phyloP scores from a whole-genome alignment of 805 yeast genomes.

The Kockiozyma suomiensis region DNA sequence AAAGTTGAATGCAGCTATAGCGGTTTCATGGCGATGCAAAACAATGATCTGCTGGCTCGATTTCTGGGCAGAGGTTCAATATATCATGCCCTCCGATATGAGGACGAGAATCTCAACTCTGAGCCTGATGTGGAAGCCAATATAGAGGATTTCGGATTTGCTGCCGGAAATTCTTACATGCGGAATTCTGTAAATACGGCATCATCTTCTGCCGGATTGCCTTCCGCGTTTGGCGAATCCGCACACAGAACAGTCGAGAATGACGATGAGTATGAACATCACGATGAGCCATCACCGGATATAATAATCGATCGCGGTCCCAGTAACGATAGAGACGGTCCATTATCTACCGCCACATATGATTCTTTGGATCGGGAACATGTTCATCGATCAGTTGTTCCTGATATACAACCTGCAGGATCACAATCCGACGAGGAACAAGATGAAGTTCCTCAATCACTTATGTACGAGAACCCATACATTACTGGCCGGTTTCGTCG shows the following conservation, averaged over 20 bases:
- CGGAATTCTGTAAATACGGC: conserved; percentile 10
- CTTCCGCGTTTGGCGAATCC: conserved; percentile 17
- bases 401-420: conserved; percentile 1
- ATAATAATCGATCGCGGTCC: background rate
- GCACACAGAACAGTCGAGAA: background rate
- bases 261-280: conserved; percentile 11
- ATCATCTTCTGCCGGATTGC: conserved; percentile 30
- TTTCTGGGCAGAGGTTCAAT: conserved; percentile 34
- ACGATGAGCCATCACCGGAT: conserved; percentile 17
- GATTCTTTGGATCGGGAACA: background rate
- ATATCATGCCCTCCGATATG: conserved; percentile 31
- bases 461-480: conserved; percentile 25
- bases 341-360: background rate
- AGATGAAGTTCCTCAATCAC: conserved; percentile 28
- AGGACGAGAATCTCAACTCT: conserved; percentile 22
- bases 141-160: conserved; percentile 13
- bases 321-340: background rate
- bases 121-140: conserved; percentile 32
- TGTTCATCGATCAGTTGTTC: conserved; percentile 3
- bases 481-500: conserved; percentile 11
- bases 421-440: conserved; percentile 17
- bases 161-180: background rate
- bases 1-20: background rate
- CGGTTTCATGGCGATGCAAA: conserved; percentile 5
- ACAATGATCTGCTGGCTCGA: conserved; percentile 28